These are phyloP conservation scores for Vigna nakashimae DNA, from an alignment of 306 rosid species.

Conservation along the genomic window DNA sequence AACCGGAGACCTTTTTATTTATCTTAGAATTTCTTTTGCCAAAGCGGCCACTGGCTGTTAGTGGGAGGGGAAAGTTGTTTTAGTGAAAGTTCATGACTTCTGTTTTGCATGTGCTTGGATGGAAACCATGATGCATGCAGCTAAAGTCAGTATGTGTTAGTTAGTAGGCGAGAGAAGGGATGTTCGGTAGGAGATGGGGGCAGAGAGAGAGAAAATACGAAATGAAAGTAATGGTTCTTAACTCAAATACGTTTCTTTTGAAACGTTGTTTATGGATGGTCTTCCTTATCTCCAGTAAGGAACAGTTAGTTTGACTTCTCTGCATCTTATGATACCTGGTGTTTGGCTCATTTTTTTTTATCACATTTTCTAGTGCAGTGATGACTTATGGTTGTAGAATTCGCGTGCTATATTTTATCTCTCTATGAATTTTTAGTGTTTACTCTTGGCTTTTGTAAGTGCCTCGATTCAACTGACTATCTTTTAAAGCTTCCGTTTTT, in stretches of 20 bases:
- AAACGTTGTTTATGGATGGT: conserved; percentile 6
- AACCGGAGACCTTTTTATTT: neutral
- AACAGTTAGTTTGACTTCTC: conserved; percentile 17
- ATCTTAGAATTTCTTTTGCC: neutral
- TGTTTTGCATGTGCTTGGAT: conserved; percentile 18
- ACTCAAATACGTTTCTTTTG: neutral
- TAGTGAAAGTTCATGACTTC: conserved; percentile 11
- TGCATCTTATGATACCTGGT: conserved; percentile 17
- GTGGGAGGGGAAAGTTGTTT: neutral
- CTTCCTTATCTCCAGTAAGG: neutral
- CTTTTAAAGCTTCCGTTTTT: conserved; percentile 21
- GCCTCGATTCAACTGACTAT: conserved; percentile 2
- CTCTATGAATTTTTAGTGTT: neutral
- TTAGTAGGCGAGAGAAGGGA: neutral
- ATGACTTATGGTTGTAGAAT: conserved; percentile 13
- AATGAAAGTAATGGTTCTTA: neutral
- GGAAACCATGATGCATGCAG: conserved; percentile 27
- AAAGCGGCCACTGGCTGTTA: neutral
- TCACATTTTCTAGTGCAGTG: conserved; percentile 1
- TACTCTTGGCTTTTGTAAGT: neutral
- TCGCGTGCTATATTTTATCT: conserved; percentile 5
- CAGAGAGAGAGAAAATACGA: neutral
- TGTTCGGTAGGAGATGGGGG: neutral
- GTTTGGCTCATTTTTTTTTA: conserved; percentile 14
- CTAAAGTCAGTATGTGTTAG: neutral